A percentile compares a stretch with the other conserved stretches of the same genome.
Evolutionary conservation across 352 stramenopile genomes (phyloP).

Genomic region (Globisporangium cystogenes): DNA sequence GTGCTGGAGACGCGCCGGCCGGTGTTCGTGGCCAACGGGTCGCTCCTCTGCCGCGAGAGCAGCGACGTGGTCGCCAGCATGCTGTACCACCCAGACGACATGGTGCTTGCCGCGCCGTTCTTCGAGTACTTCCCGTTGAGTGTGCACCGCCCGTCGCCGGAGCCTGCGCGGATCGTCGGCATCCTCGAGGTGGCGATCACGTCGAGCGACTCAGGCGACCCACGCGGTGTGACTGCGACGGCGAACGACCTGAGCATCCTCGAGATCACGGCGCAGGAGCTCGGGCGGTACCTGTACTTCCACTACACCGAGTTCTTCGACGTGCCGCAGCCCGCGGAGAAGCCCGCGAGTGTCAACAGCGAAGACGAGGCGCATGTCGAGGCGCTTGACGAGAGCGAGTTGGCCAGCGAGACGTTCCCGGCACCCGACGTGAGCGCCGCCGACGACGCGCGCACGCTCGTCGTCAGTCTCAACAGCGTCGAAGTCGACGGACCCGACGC

Average conservation of each 20-base stretch:
- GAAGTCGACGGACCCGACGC: constrained; percentile 5
- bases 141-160: constrained; percentile 16
- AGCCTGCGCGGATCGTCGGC: constrained; percentile 36
- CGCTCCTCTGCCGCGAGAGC: constrained; percentile 12
- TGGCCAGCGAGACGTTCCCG: constrained; percentile 12
- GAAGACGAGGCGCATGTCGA: not conserved
- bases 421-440: constrained; percentile 10
- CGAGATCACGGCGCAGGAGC: constrained; percentile 50
- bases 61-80: constrained; percentile 20
- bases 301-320: constrained; percentile 70
- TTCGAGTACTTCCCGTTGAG: constrained; percentile 35
- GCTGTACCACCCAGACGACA: constrained; percentile 33
- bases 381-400: not conserved
- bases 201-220: constrained; percentile 9
- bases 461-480: constrained; percentile 13
- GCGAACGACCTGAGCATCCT: constrained; percentile 71
- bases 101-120: constrained; percentile 34
- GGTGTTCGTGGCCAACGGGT: constrained; percentile 7
- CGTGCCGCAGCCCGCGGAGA: constrained; percentile 14
- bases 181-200: constrained; percentile 61
- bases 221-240: constrained; percentile 9
- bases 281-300: constrained; percentile 70
- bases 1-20: constrained; percentile 25
- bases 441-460: constrained; percentile 13
- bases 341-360: not conserved